Conservation (phyloP, 2,329 filamentous ascomycete species). For the Talaromyces marneffei region DNA sequence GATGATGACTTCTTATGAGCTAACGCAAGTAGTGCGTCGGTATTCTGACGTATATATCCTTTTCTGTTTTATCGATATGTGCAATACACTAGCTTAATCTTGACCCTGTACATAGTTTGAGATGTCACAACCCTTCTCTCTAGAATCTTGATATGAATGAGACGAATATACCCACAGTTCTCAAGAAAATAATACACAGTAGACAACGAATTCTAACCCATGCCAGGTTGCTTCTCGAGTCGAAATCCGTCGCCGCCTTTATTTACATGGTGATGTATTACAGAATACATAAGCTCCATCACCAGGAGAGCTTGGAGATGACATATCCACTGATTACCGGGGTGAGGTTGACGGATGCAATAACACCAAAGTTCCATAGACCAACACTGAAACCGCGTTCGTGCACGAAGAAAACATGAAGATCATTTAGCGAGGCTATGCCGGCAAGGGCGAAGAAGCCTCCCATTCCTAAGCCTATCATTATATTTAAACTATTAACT, state of each 20-base stretch:
- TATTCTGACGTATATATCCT: not conserved
- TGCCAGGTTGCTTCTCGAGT: not conserved
- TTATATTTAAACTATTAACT: not conserved
- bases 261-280: too few species aligned
- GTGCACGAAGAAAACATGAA: conserved; percentile 45
- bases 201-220: not conserved
- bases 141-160: not conserved
- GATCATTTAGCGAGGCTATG: conserved; percentile 36
- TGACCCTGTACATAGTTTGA: not conserved
- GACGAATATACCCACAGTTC: not conserved
- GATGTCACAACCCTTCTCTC: not conserved
- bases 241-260: not conserved
- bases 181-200: too few species aligned
- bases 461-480: not conserved
- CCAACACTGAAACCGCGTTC: conserved; percentile 32
- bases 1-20: not conserved
- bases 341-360: not conserved
- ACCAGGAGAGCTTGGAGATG: not conserved
- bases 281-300: not conserved
- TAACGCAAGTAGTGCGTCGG: not conserved
- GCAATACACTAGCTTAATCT: not conserved
- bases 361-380: not conserved
- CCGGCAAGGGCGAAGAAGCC: not conserved
- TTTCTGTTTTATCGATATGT: too few species aligned
- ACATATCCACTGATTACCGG: not conserved